Base-by-base conservation (phyloP, 2,329 filamentous ascomycete species). In the Bisporella sp. region DNA sequence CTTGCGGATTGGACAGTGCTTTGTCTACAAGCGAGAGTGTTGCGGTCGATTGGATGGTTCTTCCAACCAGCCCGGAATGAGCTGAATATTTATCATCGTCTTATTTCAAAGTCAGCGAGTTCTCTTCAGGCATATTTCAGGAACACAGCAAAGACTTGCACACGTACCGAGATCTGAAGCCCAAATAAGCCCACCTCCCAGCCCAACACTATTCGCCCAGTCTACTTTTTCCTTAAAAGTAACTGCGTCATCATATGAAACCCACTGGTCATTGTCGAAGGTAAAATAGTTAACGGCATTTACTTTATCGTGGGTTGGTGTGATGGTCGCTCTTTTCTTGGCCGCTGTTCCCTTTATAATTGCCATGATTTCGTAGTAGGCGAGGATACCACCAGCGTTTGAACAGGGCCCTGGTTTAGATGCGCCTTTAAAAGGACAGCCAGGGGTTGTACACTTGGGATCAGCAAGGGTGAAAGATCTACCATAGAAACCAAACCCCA, bases 401-500 rank as follows among this genome's bases (percentile, higher is more conserved):
- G 54, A 33, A 37, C 55, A 57, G 1, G 30, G 9, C 1, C 57
- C 53, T 28, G 53, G 11, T 9, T 33, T 53, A 61, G 30, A 62
- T 57, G 13, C 58, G 47, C n/a, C 21, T 13, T 5, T 37, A 35
- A 57, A 57, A 3, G 31, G 12, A 50, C 63, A 62, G 2, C 63
- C 58, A 4, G 50, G 29, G 13, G 31, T 57, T 42, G 52, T 61
- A 54, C 57, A 62, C 3, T 37, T 47, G 5, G 53, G 48, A 42
- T 63, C 56, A 8, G 46, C 43, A 6, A 61, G 45, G 7, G 58
- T 57, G 44, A 62, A 66, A 35, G n/a, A 41, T 12, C 56, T 33
- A 4, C 73, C 71, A 54, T 78, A 78, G 51, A 73, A 77, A 4
- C 65, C 71, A 3, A 72, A 33, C 1, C 75, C 75, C 6, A 79